Percentiles rank a stretch among this genome's conserved stretches.
phyloP scores from a whole-genome alignment of 164 flowering plant species.

The Cinnamomum micranthum region DNA sequence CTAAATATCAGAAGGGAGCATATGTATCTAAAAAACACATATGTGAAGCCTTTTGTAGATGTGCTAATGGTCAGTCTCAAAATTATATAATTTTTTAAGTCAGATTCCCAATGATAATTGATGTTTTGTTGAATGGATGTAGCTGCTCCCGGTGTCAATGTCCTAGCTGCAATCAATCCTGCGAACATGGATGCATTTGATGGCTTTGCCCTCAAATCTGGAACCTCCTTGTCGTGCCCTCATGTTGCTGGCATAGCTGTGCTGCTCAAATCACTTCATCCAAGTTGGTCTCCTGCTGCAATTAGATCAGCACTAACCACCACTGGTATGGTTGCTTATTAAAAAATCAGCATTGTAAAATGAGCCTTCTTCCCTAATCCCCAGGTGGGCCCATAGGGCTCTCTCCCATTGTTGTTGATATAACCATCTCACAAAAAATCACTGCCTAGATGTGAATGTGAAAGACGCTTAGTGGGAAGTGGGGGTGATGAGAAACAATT shows the following conservation, averaged over 20 bases:
- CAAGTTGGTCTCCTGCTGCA: constrained; percentile 49
- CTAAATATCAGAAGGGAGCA: too few species aligned
- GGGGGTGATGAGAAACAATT: not conserved
- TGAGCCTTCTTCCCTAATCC: not conserved
- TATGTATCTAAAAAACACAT: too few species aligned
- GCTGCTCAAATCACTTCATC: constrained; percentile 38
- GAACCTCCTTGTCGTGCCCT: constrained; percentile 54
- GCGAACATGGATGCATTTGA: constrained; percentile 10
- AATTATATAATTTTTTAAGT: too few species aligned
- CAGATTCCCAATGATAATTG: not conserved
- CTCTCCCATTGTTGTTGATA: not conserved
- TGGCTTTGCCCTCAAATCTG: constrained; percentile 25
- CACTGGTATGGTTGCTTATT: constrained; percentile 28
- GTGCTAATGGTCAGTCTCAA: too few species aligned
- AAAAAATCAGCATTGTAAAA: not conserved
- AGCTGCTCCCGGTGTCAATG: constrained; percentile 42
- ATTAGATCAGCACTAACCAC: constrained; percentile 45
- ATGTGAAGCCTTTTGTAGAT: too few species aligned
- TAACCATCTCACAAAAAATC: not conserved
- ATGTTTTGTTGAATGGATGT: constrained; percentile 9
- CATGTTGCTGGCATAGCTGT: constrained; percentile 44
- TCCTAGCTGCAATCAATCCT: constrained; percentile 33
- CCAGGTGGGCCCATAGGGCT: not conserved
- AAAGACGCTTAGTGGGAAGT: not conserved
- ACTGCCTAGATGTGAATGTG: not conserved